Conservation (phyloP, 164 flowering plant species). For the Piper betle region DNA sequence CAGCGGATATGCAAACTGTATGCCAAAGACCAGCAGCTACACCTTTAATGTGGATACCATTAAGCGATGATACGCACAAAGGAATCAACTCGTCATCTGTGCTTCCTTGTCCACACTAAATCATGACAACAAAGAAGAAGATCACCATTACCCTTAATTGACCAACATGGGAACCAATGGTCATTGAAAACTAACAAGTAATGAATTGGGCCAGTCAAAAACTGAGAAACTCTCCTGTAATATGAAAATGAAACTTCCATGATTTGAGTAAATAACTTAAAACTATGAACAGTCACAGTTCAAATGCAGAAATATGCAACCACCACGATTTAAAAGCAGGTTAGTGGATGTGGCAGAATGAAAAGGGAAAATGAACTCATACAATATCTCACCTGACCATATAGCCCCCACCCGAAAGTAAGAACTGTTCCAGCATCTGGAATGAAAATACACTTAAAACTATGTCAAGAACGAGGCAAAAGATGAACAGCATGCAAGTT, state of each 20-base stretch:
- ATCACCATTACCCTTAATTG: neutral
- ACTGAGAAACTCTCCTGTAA: too few species aligned
- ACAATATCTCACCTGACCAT: slow-evolving; percentile 77
- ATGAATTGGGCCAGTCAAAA: too few species aligned
- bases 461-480: neutral
- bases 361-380: neutral
- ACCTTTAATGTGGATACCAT: slow-evolving; percentile 60
- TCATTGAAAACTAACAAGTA: neutral
- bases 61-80: slow-evolving; percentile 71
- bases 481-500: neutral
- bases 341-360: neutral
- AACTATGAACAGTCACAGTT: neutral
- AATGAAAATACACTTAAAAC: neutral
- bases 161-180: slow-evolving; percentile 7
- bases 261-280: neutral
- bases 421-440: slow-evolving; percentile 92
- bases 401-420: slow-evolving; percentile 98
- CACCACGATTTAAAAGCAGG: neutral
- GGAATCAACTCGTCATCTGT: slow-evolving; percentile 94
- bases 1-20: slow-evolving; percentile 74
- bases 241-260: too few species aligned
- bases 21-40: slow-evolving; percentile 96
- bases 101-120: slow-evolving; percentile 94
- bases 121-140: neutral
- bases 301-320: neutral